Evolutionary conservation across 495 filamentous ascomycete species (phyloP), one percentile per base, ranked within the genome.

Genomic region (Cercophora newfieldiana): DNA sequence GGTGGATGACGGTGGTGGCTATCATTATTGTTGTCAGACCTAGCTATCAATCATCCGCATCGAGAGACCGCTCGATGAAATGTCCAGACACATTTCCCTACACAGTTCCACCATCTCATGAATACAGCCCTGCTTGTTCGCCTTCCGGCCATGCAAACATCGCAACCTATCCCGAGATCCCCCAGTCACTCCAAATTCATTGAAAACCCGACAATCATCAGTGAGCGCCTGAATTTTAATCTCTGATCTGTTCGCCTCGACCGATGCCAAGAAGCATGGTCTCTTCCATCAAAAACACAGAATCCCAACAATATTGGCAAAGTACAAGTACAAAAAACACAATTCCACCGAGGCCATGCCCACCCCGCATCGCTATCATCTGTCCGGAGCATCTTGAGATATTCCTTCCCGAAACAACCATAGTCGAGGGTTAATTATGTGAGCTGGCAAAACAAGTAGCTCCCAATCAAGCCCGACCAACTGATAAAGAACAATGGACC

Each of bases 341-440:
- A 65, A 63, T 55, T 62, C 53, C 60, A 51, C 54, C 59, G 66
- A 59, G 59, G 59, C 62, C 66, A 63, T 68, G 31, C 64, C 71
- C 67, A 70, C 21, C 54, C 22, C 54, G 30, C 64, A 65, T 67
- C 55, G 50, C 54, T 67, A 63, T 65, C 61, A 54, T 64, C 44
- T 73, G 66, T 44, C 72, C 64, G 72, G 68, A 69, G 53, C 68
- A 67, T 71, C 54, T 61, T 62, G 65, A 70, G 49, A 74, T 69
- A 71, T 64, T 66, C 56, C 61, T 64, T 59, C 59, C 57, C 66
- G 66, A 37, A 59, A 63, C 59, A 67, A 56, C 60, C 63, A 70
- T 70, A 64, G 68, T 65, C 61, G 65, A 67, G 66, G 67, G 66
- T 64, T 71, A 65, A 71, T 68, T 65, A 72, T 68, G 67, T 71